A percentile compares a stretch with the other conserved stretches of the same genome.
Conservation (phyloP, 345 rosid species). For the Turnera subulata region DNA sequence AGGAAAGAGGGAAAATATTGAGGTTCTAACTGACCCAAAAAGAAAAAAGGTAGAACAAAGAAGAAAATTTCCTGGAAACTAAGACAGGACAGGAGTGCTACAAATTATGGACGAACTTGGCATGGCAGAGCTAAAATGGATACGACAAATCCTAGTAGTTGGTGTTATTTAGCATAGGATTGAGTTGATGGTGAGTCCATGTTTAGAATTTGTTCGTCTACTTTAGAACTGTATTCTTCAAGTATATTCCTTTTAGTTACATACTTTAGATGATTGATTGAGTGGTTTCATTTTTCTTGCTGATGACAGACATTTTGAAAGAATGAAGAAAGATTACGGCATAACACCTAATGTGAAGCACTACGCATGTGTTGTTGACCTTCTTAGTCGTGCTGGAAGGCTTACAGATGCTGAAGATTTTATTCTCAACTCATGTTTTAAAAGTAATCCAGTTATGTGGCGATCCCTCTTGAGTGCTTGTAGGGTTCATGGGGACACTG, state of each 20-base stretch:
- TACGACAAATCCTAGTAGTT: too few relatives aligned
- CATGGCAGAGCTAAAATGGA: too few relatives aligned
- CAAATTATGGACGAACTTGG: too few relatives aligned
- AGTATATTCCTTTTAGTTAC: neutral
- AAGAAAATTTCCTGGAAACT: too few relatives aligned
- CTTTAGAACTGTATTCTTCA: too few relatives aligned
- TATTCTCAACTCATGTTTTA: conserved; percentile 35
- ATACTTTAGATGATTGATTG: neutral
- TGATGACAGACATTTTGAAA: conserved; percentile 27
- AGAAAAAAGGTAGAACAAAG: too few relatives aligned
- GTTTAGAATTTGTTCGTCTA: too few relatives aligned
- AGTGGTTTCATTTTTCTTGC: neutral
- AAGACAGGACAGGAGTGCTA: too few relatives aligned
- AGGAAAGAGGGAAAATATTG: too few relatives aligned
- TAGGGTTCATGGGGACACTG: conserved; percentile 32
- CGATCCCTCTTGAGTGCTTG: conserved; percentile 50
- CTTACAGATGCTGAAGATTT: conserved; percentile 40
- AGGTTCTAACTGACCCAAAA: too few relatives aligned
- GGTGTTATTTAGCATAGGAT: too few relatives aligned
- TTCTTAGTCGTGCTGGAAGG: conserved; percentile 42
- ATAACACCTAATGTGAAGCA: conserved; percentile 35
- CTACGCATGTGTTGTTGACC: conserved; percentile 44
- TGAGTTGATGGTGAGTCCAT: too few relatives aligned
- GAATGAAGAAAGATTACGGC: conserved; percentile 32
- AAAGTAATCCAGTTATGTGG: conserved; percentile 48